Base-by-base conservation (phyloP, 2,329 filamentous ascomycete species). In the Colletotrichum agaves region DNA sequence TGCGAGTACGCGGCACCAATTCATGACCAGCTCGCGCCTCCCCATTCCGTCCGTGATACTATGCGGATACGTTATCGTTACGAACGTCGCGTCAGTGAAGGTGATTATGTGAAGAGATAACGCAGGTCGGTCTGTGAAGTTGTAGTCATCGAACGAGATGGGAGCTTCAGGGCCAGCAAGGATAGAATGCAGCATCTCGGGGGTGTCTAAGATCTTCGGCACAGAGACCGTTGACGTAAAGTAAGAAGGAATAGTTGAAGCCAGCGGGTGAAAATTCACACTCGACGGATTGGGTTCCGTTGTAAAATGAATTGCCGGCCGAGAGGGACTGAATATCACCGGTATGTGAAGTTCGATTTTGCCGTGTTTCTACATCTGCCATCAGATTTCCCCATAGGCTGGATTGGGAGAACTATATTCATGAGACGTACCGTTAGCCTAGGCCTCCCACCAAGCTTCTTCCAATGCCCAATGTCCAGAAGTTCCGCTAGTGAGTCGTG, bases 41-140 rank as follows among this genome's bases (percentile, higher is more conserved):
- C 72, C 57, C 67, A 73, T 58, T 35, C 69, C 35, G 67, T 72
- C 33, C 4, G 78, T 79, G 3, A 85, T 71, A 0, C 79, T 81
- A 71, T 88, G 86, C 3, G 81, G 79, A 73, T 78, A 85, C 1
- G 75, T 75, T 0, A 87, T 63, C 0, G 78, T 77, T 0, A 88
- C 75, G 0, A 87, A 73, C 0, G 85, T 87, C 0, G 83, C 81
- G 64, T 88, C 81, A 3, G 71, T 71, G 71, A 88, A 87, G 0
- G 79, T 78, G 2, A 81, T 78, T 49, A 87, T 75, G 64, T 85
- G 83, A 3, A 87, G 73, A 3, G 78, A 78, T 3, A 87, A 71
- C 70, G 82, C 80, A 1, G 84, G 84, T n/a, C 70, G 73, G 71
- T 86, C 83, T 3, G 72, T 67, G 56, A 74, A 71, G 12, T 83